These are phyloP conservation scores for Oxyria digyna DNA, from an alignment of 148 eudicot genomes.

Conservation along the genomic window DNA sequence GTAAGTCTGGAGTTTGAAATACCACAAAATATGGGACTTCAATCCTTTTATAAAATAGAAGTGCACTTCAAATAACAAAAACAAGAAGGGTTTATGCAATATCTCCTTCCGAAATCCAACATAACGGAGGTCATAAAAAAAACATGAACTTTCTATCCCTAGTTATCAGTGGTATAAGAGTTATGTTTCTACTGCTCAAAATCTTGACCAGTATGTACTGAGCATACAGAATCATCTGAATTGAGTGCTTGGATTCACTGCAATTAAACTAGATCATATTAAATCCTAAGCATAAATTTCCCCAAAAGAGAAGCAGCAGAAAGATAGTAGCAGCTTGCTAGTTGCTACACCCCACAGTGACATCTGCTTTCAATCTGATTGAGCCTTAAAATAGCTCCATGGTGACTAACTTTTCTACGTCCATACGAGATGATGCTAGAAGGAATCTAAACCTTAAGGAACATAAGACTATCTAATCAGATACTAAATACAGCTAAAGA, in stretches of 20 bases:
- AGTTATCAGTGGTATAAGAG: neutral
- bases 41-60: neutral
- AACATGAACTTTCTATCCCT: neutral
- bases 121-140: neutral
- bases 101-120: neutral
- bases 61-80: neutral
- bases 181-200: neutral
- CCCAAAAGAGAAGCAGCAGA: neutral
- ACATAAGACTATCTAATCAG: neutral
- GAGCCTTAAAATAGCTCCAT: neutral
- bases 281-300: neutral
- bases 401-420: neutral
- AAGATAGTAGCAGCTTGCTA: neutral
- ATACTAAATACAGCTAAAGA: neutral
- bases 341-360: neutral
- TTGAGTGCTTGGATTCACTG: neutral
- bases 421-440: neutral
- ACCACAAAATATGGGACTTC: neutral
- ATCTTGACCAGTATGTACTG: neutral
- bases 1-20: neutral
- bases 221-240: neutral
- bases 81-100: neutral
- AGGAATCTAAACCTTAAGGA: neutral
- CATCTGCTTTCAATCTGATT: neutral
- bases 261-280: neutral